A percentile compares a stretch with the other conserved stretches of the same genome.
phyloP scores from a whole-genome alignment of 208 protist genomes.

The Phytomonas serpens region DNA sequence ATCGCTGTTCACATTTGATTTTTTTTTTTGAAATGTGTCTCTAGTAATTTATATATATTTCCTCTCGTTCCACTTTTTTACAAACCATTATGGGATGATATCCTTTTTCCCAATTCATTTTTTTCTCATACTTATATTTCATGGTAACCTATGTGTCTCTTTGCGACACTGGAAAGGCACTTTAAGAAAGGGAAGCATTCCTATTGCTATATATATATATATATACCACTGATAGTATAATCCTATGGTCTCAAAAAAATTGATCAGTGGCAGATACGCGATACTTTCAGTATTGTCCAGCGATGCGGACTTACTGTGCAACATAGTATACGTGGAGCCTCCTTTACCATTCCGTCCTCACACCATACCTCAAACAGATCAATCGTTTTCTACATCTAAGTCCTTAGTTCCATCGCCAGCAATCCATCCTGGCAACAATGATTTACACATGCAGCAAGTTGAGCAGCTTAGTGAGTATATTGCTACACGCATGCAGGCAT shows the following conservation, averaged over 20 bases:
- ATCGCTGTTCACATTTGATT: neutral
- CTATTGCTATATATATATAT: neutral
- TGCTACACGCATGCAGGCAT: neutral
- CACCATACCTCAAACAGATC: neutral
- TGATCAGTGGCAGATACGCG: neutral
- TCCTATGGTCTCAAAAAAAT: constrained; percentile 3
- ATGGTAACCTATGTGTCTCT: neutral
- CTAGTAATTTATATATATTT: neutral
- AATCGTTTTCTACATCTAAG: neutral
- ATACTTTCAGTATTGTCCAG: neutral
- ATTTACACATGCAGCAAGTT: neutral
- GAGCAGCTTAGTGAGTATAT: neutral
- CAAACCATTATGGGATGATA: neutral
- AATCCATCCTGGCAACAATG: neutral
- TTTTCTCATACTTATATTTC: constrained; percentile 10
- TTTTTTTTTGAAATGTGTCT: neutral
- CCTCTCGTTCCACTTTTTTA: neutral
- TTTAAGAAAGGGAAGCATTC: neutral
- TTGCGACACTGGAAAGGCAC: neutral
- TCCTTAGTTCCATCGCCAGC: neutral
- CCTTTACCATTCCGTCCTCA: neutral
- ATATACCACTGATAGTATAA: constrained; percentile 4
- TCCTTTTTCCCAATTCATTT: constrained; percentile 7
- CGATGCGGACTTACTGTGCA: neutral
- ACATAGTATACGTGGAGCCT: neutral